A percentile compares a stretch with the other conserved stretches of the same genome.
These are phyloP conservation scores for Mycena olivaceomarginata DNA, from an alignment of 768 basidiomycete genomes.

Conservation along the genomic window DNA sequence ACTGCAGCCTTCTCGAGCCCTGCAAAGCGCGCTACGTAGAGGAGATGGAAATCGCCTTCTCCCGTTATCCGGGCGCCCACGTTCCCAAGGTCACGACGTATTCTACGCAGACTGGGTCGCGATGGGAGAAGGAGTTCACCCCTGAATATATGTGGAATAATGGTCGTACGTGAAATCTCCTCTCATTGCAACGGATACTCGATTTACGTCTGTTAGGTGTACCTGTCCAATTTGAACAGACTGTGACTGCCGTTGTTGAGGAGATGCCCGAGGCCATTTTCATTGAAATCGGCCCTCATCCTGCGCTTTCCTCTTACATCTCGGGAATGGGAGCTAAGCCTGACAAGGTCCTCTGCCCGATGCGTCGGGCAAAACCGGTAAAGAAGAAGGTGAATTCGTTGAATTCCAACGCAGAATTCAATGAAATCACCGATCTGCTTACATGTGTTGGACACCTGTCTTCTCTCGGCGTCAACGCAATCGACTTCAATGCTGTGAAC, in stretches of 20 bases:
- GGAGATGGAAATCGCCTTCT: conserved; percentile 56
- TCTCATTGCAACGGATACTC: neutral
- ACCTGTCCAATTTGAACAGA: conserved; percentile 60
- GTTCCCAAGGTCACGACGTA: conserved; percentile 55
- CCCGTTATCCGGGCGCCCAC: conserved; percentile 52
- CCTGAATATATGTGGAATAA: conserved; percentile 65
- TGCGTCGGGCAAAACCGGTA: conserved; percentile 52
- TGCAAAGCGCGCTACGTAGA: conserved; percentile 54
- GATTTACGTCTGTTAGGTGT: conserved; percentile 2
- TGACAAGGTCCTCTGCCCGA: conserved; percentile 48
- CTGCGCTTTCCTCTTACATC: conserved; percentile 59
- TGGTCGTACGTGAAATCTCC: conserved; percentile 45
- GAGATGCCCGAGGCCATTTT: conserved; percentile 51
- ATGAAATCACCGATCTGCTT: conserved; percentile 52
- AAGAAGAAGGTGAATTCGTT: neutral
- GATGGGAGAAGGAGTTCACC: conserved; percentile 49
- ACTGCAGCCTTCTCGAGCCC: conserved; percentile 60
- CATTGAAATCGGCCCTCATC: conserved; percentile 63
- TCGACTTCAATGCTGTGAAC: conserved; percentile 58
- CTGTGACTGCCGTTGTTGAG: conserved; percentile 50
- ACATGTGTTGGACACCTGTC: conserved; percentile 53
- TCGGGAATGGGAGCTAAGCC: conserved; percentile 43
- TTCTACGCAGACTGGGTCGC: conserved; percentile 59
- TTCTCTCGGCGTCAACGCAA: conserved; percentile 51
- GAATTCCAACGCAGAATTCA: neutral